Conservation (phyloP, 306 rosid species). For the Leucaena leucocephala region DNA sequence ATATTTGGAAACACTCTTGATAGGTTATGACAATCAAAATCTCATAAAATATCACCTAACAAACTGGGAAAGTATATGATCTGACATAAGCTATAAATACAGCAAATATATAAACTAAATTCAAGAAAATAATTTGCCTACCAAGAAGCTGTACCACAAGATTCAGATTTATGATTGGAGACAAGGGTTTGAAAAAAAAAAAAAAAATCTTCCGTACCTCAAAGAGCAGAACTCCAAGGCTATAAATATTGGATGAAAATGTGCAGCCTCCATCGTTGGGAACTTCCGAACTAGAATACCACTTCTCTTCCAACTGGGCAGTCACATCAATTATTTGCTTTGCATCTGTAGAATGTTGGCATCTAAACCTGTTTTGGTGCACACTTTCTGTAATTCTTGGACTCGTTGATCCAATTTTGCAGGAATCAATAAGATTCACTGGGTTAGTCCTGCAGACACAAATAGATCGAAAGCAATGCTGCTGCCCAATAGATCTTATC, state of each 20-base stretch:
- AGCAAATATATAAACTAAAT: background rate
- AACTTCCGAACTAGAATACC: slow-evolving; percentile 72
- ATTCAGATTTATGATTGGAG: slow-evolving; percentile 7
- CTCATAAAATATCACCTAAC: slow-evolving; percentile 2
- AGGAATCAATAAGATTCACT: slow-evolving; percentile 29
- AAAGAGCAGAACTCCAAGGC: slow-evolving; percentile 75
- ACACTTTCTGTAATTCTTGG: slow-evolving; percentile 34
- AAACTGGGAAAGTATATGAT: background rate
- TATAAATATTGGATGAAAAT: slow-evolving; percentile 62
- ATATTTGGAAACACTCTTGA: slow-evolving; percentile 24
- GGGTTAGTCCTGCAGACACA: slow-evolving; percentile 27
- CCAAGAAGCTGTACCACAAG: too few relatives aligned
- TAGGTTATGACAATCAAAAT: slow-evolving; percentile 20
- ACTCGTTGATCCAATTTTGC: slow-evolving; percentile 23
- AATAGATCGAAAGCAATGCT: slow-evolving; percentile 18
- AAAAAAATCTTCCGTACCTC: slow-evolving; percentile 52
- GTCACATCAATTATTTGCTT: slow-evolving; percentile 35
- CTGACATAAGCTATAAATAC: background rate
- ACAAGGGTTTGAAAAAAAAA: background rate
- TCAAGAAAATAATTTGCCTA: too few relatives aligned
- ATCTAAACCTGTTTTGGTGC: slow-evolving; percentile 28
- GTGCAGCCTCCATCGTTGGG: slow-evolving; percentile 46
- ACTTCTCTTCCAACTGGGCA: slow-evolving; percentile 56
- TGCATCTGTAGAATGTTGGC: slow-evolving; percentile 32
- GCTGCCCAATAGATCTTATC: slow-evolving; percentile 40